Conservation (phyloP, 192 early-diverging fungal species). For the Linnemannia elongata region DNA sequence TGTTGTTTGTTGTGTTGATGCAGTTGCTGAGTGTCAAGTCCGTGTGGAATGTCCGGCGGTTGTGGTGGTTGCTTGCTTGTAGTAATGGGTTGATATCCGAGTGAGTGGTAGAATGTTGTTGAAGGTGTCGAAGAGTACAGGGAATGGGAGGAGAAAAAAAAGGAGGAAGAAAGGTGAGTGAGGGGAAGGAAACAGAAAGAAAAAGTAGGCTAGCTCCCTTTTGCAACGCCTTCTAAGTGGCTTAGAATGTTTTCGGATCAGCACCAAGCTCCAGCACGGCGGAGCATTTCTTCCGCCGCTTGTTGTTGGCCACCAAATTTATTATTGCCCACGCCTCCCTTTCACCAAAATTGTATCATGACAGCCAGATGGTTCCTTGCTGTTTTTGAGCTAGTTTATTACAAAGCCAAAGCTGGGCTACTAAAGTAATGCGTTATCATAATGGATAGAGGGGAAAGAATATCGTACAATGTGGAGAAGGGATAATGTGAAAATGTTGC, state of each 20-base stretch:
- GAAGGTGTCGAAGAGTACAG: background rate
- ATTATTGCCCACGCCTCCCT: background rate
- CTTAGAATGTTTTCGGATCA: slow-evolving; percentile 8
- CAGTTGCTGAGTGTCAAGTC: background rate
- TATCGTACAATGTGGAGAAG: too few relatives aligned
- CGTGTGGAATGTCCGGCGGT: background rate
- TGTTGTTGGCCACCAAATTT: background rate
- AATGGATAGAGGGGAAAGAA: too few relatives aligned
- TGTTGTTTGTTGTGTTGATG: background rate
- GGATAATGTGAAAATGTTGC: too few relatives aligned
- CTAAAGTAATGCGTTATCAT: too few relatives aligned
- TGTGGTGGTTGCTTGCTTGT: background rate
- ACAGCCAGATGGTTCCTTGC: background rate
- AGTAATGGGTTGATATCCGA: background rate
- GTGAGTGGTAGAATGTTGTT: background rate
- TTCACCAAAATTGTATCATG: background rate
- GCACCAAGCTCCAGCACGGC: background rate
- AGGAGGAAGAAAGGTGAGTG: background rate
- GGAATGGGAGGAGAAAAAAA: background rate
- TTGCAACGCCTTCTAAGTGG: background rate
- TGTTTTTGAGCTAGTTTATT: too few relatives aligned
- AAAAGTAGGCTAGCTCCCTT: background rate
- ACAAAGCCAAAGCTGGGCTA: too few relatives aligned
- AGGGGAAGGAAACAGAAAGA: background rate
- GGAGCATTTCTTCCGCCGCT: background rate